Base-by-base conservation (phyloP, 805 yeast species). In the Sugiyamaella smithiae region DNA sequence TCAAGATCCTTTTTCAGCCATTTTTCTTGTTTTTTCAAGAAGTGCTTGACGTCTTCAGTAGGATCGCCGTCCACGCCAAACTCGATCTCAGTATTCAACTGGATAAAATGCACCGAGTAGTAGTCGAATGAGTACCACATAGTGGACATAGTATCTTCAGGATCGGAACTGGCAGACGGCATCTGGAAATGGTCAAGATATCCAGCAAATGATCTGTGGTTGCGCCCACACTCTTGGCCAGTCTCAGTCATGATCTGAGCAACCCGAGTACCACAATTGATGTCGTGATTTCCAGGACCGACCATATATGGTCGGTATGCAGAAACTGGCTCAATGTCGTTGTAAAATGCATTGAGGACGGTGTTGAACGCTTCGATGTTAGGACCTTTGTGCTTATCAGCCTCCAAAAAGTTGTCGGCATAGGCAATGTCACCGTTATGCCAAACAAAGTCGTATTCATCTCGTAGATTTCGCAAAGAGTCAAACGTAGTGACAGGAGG, bases 61-160 rank as follows among this genome's bases (percentile, higher is more conserved):
- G 53, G 51, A 43, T 16, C 45, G 9, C 49, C 52, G 2, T 55
- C 52, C 7, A 42, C 50, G 16, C 56, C 63, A 32, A 59, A 52
- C 45, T 64, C 67, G 2, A 67, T 60, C 48, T 64, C 67, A 17
- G 65, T 59, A 49, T 63, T 54, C 41, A 64, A 40, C 31, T 54
- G 55, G 11, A 64, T 55, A 42, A 60, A 64, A 48, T 64, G 67
- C 4, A 55, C 67, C 43, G 54, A 48, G n/a, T 66, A 65, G 46
- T 64, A 61, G 40, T 64, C 65, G 29, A 56, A 64, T 1, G 67
- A 64, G 49, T 62, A 64, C 67, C 67, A 64, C 57, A 64, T 56
- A 38, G 62, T 63, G n/a, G 54, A 48, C 40, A 26, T 29, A 19
- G 45, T 50, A 24, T 60, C 64, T n/a, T 57, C 59, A 20, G 65